Evolutionary conservation across 1,139 yeast species (phyloP), one percentile per base, ranked within the genome.

Genomic region (Scheffersomyces titani): DNA sequence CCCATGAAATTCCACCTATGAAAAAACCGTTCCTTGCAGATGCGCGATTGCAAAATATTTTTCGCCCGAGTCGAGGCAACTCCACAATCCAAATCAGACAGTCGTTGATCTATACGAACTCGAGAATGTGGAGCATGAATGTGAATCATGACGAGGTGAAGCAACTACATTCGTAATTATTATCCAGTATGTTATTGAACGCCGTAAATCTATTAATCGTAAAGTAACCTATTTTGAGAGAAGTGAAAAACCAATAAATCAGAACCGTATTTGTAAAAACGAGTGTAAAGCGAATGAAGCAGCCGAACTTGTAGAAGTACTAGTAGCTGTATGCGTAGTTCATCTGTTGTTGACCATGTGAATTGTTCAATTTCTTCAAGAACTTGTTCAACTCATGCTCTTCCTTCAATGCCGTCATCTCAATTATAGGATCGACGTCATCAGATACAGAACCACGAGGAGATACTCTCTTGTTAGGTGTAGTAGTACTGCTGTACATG

Each of bases 391-490:
- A 73, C 61, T 77, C 75, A 53, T 68, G 66, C 61, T 78, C 81
- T 65, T 78, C 83, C 52, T 73, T 73, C 52, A 71, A 69, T 9
- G 83, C 82, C 11, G 82, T 69, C 59, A 75, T 64, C 62, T 78
- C 83, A 52, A 78, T 76, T 40, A 71, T 64, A 18, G 83, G 83
- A 61, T 78, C 80, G 51, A 77, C 71, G 40, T 30, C 40, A 9
- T 30, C 40, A 20, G 54, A 22, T 49, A 36, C 30, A 13, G 18
- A n/a, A 24, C 20, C 20, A 20, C 40, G 20, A 11, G 51, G 40
- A 22, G 40, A 24, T 18, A 49, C 19, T 19, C 68, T 63, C 24
- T 57, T 59, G 24, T 68, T 63, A 20, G 76, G 72, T 30, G 70
- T 64, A 13, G 65, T 56, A 11, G 78, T 73, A 49, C 62, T 65